Base-by-base conservation (phyloP, 2,329 filamentous ascomycete species). In the Aaosphaeria pasadenensis region DNA sequence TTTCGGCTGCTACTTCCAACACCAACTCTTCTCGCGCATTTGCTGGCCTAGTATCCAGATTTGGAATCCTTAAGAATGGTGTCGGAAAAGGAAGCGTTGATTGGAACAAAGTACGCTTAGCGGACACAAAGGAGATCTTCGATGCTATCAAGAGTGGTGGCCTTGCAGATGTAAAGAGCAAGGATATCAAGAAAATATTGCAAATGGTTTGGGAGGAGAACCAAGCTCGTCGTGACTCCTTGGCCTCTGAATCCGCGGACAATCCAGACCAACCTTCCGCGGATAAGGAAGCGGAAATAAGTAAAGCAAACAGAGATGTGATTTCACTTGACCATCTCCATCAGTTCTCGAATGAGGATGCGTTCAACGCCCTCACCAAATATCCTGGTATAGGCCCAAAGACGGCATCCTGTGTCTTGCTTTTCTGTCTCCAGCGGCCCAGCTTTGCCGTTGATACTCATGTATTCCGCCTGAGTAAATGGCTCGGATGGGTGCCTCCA, bases 191-290 rank as follows among this genome's bases (percentile, higher is more conserved):
- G 64, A 70, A 72, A 11, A 89, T 89, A 33, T 74, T 95, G 6
- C 81, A 89, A 44, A 82, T 84, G 68, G 86, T 91, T 0, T 83
- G 87, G 60, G 73, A 83, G 40, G 84, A 89, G 56, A 89, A 89
- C 35, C 75, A 81, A 56, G 70, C 72, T n/a, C 77, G 82, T 7
- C 76, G 74, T 17, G 69, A 78, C 17, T 76, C 75, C 0, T 74
- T 84, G 24, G 36, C 57, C 11, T 56, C 62, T 11, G 17, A 24
- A 24, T 57, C 58, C 6, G 73, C 41, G 49, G 72, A 72, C n/a
- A 46, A 53, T 11, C 62, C 72, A 4, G 68, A 81, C 5, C 70
- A 77, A 39, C 72, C 73, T 3, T 70, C 72, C 9, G 69, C 73
- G 3, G 76, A 81, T 54, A 85, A 83, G 56, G 67, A 81, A 7